Base-by-base conservation (phyloP, 331 rosid species). In the Quercus tomentella region DNA sequence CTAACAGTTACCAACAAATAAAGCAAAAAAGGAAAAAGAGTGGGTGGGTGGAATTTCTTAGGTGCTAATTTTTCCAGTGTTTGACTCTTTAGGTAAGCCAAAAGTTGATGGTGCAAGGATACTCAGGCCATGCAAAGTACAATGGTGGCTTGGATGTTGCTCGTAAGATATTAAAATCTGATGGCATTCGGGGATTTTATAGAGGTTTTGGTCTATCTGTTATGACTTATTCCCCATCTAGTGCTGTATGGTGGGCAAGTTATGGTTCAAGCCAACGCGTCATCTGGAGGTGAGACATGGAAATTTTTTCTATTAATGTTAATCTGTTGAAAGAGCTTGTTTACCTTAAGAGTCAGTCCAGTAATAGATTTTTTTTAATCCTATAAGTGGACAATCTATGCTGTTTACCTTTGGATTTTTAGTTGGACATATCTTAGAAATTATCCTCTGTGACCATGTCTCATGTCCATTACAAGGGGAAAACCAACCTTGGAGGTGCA, bases 201-300 rank as follows among this genome's bases (percentile, higher is more conserved):
- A 90, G 86, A 81, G 98, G 98, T 75, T 94, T 92, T 81, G 97
- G 98, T 62, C 87, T 94, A 71, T 94, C 98, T 56, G 83, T 94
- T 77, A 86, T 94, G 94, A 94, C 98, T 63, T 93, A 95, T 80
- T 86, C 97, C 41, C 97, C 98, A 70, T 92, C 98, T 57, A 94
- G 92, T 67, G 98, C 95, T 82, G 97, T 94, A 54, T 94, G 98
- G 98, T 94, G 98, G 98, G 94, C 97, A 79, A 92, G 94, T 81
- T 94, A 94, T 70, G 97, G 97, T 82, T 90, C 97, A 76, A 94
- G 97, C 86, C 95, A 94, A 84, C 97, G 95, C 76, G 73, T 79
- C 76, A 84, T 94, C 83, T 91, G 98, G 98, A 94, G 98, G 98
- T 94, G 88, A 91, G 97, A 83, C 81, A 77, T 90, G 85, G 80